Evolutionary conservation across 2,329 filamentous ascomycete species (phyloP).

Genomic region (Phaeomoniella chlamydospora): DNA sequence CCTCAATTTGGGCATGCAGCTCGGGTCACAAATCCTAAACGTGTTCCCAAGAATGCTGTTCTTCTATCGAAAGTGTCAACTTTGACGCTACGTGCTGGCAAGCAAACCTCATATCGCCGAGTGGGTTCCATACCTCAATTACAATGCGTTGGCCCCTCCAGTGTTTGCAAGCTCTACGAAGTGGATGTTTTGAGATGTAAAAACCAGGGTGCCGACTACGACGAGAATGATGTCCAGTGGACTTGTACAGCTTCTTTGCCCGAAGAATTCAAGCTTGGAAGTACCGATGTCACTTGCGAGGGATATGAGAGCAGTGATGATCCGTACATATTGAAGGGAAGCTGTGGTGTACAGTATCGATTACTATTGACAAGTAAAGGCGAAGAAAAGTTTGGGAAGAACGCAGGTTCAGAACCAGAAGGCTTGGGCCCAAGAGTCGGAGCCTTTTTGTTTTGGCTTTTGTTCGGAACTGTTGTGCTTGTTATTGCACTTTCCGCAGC

Average conservation of each 20-base stretch:
- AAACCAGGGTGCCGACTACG: conserved; percentile 72
- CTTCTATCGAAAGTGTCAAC: conserved; percentile 55
- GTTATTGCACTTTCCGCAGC: conserved; percentile 15
- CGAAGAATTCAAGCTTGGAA: conserved; percentile 57
- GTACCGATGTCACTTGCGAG: conserved; percentile 85
- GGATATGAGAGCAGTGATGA: conserved; percentile 68
- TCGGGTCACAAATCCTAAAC: conserved; percentile 14
- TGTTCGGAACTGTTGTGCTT: conserved; percentile 16
- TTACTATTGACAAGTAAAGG: conserved; percentile 65
- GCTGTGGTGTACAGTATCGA: conserved; percentile 83
- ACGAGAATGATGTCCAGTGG: conserved; percentile 74
- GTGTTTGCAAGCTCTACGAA: conserved; percentile 53
- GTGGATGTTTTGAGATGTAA: conserved; percentile 79
- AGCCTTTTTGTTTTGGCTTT: conserved; percentile 13
- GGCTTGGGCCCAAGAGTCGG: conserved; percentile 2
- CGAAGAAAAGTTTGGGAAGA: conserved; percentile 50
- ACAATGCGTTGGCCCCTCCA: conserved; percentile 53
- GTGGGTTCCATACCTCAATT: conserved; percentile 66
- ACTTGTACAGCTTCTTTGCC: conserved; percentile 59
- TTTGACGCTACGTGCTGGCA: conserved; percentile 58
- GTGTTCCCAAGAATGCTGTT: conserved; percentile 31
- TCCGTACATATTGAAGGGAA: conserved; percentile 76
- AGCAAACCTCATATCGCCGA: conserved; percentile 61
- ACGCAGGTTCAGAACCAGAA: conserved; percentile 16
- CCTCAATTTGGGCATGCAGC: conserved; percentile 7